Percentiles rank a stretch among this genome's conserved stretches.
These are phyloP conservation scores for Tinospora cordifolia DNA, from an alignment of 164 flowering plant genomes.

Conservation along the genomic window DNA sequence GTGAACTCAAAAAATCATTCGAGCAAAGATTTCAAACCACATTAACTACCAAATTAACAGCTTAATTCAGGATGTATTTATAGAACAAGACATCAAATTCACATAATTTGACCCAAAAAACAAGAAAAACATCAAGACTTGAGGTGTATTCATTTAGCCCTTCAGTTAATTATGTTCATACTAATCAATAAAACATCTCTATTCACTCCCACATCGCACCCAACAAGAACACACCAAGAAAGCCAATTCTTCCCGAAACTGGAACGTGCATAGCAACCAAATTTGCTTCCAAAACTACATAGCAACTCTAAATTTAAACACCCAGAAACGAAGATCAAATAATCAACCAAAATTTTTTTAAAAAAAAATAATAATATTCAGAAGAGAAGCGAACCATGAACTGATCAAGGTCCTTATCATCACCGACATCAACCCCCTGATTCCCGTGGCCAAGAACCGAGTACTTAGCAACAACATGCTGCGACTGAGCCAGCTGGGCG, in stretches of 20 bases:
- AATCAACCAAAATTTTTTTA: no score
- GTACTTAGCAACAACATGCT: slow-evolving; percentile 60
- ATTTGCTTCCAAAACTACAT: neutral
- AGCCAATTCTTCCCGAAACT: neutral
- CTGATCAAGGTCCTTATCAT: slow-evolving; percentile 75
- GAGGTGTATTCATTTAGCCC: no score
- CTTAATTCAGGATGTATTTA: neutral
- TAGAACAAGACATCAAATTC: neutral
- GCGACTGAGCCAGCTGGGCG: slow-evolving; percentile 68
- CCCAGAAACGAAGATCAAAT: no score
- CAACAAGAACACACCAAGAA: neutral
- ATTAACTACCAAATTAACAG: neutral
- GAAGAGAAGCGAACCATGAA: slow-evolving; percentile 52
- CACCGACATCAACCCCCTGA: slow-evolving; percentile 19
- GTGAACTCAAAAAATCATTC: no score
- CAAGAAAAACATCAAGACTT: neutral
- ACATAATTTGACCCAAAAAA: neutral
- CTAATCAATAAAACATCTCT: neutral
- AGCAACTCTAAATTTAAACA: neutral
- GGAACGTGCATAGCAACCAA: neutral
- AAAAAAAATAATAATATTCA: no score
- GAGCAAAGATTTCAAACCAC: no score
- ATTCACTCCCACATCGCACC: neutral
- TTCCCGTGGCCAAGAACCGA: slow-evolving; percentile 31
- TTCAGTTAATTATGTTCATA: neutral